Evolutionary conservation across 192 early-diverging fungal species (phyloP).

Genomic region (Entrophospora sp.): DNA sequence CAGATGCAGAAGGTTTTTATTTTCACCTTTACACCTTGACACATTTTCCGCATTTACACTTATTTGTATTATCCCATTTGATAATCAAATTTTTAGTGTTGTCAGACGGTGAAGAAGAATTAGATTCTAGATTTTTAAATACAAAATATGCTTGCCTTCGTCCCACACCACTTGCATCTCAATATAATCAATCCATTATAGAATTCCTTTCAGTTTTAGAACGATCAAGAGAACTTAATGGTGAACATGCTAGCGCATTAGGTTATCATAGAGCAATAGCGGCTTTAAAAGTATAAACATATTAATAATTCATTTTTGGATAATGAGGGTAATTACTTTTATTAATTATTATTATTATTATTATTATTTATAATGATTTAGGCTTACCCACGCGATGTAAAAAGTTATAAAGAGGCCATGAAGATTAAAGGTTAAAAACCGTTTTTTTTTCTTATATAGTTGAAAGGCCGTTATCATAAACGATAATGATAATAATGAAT

Average conservation of each 20-base stretch:
- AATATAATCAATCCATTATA: constrained; percentile 21
- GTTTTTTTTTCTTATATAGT: background rate
- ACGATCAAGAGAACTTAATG: constrained; percentile 14
- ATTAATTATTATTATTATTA: background rate
- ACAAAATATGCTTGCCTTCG: constrained; percentile 28
- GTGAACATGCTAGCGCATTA: constrained; percentile 18
- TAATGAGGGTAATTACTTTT: background rate
- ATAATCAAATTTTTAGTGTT: background rate
- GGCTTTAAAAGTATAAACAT: constrained; percentile 26
- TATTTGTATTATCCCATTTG: no score
- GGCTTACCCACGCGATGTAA: constrained; percentile 25
- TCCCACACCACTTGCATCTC: constrained; percentile 22
- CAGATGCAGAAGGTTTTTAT: background rate
- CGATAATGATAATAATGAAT: background rate
- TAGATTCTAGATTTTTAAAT: constrained; percentile 24
- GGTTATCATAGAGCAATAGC: constrained; percentile 26
- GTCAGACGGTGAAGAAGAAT: background rate
- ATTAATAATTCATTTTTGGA: no score
- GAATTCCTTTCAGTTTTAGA: constrained; percentile 20
- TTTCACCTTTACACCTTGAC: no score
- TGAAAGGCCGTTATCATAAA: no score
- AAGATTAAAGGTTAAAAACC: constrained; percentile 15
- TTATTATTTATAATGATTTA: background rate
- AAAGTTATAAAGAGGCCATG: constrained; percentile 20
- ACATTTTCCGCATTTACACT: background rate